Evolutionary conservation across 2,329 filamentous ascomycete species (phyloP).

Genomic region (Alternaria solani): DNA sequence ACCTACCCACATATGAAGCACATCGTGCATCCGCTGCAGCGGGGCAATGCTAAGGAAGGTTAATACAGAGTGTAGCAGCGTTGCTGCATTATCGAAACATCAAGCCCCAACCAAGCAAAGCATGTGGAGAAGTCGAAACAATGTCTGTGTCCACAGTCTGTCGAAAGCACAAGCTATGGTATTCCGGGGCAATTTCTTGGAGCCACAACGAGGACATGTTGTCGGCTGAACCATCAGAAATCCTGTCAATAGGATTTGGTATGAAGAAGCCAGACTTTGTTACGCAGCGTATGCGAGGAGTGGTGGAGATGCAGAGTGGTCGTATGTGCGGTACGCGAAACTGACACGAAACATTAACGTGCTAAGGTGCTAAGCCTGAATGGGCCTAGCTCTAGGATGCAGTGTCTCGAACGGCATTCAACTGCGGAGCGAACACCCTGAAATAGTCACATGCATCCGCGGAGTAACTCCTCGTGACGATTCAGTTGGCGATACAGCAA

Average conservation of each 20-base stretch:
- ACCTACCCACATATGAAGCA: conserved; percentile 1
- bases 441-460: not conserved
- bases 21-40: conserved; percentile 9
- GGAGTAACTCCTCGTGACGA: not conserved
- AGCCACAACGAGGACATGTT: not conserved
- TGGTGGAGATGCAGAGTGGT: not conserved
- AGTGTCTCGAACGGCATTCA: conserved; percentile 3
- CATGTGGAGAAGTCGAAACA: conserved; percentile 26
- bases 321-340: conserved; percentile 5
- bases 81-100: conserved; percentile 33
- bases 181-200: not conserved
- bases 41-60: conserved; percentile 18
- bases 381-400: not conserved
- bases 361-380: not conserved
- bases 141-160: not conserved
- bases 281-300: not conserved
- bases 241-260: conserved; percentile 3
- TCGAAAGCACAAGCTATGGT: not conserved
- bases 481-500: not conserved
- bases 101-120: conserved; percentile 14
- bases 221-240: not conserved
- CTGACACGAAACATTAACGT: conserved; percentile 12
- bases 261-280: conserved; percentile 5
- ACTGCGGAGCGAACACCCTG: conserved; percentile 1
- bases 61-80: conserved; percentile 28